Evolutionary conservation across 768 basidiomycete genomes (phyloP).

Genomic region (Mycena vulgaris): DNA sequence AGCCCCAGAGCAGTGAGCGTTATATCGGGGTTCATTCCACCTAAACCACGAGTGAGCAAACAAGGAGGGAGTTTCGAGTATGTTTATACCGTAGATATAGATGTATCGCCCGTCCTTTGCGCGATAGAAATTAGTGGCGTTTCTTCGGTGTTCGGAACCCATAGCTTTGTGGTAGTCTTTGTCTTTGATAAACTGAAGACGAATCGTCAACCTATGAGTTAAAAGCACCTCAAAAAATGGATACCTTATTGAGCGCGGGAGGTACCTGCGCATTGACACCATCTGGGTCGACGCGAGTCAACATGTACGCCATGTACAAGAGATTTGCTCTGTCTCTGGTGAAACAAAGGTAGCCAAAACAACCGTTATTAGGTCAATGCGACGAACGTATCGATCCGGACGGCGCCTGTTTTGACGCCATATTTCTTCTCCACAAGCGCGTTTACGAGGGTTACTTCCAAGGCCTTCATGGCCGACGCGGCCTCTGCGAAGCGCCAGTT

Average conservation of each 20-base stretch:
- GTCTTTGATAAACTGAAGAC: not conserved
- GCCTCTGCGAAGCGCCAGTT: conserved; percentile 49
- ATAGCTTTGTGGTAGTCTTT: conserved; percentile 29
- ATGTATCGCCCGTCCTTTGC: conserved; percentile 45
- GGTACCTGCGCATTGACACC: not conserved
- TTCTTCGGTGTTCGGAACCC: conserved; percentile 17
- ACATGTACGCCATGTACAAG: conserved; percentile 35
- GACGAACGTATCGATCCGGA: conserved; percentile 44
- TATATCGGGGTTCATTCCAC: conserved; percentile 3
- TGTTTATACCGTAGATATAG: conserved; percentile 41
- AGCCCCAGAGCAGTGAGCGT: conserved; percentile 7
- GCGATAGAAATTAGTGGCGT: conserved; percentile 44
- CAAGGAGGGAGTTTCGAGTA: not conserved
- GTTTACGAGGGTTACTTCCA: conserved; percentile 46
- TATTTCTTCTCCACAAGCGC: conserved; percentile 43
- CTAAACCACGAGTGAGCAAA: not conserved
- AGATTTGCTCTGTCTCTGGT: conserved; percentile 43
- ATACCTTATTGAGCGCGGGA: not conserved
- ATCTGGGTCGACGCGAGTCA: conserved; percentile 36
- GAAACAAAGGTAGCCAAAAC: not conserved
- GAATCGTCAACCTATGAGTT: not conserved
- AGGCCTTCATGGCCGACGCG: conserved; percentile 46
- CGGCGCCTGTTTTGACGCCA: conserved; percentile 40
- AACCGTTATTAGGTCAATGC: not conserved
- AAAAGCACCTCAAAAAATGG: not conserved